phyloP scores from a whole-genome alignment of 441 rosid genomes.

The Gossypium schwendimanii region DNA sequence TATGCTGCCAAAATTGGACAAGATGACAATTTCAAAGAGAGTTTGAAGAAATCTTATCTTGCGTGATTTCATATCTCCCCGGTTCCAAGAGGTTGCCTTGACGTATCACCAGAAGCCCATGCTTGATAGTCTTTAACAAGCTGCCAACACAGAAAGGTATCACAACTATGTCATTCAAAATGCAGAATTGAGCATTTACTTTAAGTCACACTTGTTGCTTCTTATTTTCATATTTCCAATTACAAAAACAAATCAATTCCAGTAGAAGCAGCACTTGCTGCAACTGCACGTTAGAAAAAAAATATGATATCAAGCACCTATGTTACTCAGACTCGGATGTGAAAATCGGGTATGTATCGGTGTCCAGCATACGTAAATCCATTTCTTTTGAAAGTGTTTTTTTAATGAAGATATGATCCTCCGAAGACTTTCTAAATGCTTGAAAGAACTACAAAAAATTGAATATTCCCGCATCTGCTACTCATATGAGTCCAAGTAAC shows the following conservation, averaged over 20 bases:
- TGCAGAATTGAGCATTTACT: not conserved
- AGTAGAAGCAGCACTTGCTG: not conserved
- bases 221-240: not conserved
- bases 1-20: not conserved
- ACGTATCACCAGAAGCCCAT: constrained; percentile 83
- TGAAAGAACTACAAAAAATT: not conserved
- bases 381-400: too few relatives aligned
- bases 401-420: not conserved
- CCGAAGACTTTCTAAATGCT: not conserved
- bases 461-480: not conserved
- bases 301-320: not conserved
- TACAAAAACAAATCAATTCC: not conserved
- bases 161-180: not conserved
- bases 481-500: not conserved
- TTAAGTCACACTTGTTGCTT: not conserved
- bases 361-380: too few relatives aligned
- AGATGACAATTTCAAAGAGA: constrained; percentile 2
- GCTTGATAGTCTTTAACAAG: constrained; percentile 83
- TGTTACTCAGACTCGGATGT: too few relatives aligned
- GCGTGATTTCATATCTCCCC: constrained; percentile 54
- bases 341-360: too few relatives aligned
- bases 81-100: constrained; percentile 90
- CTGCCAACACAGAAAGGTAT: constrained; percentile 28
- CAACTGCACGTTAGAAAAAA: not conserved
- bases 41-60: not conserved